A percentile compares a stretch with the other conserved stretches of the same genome.
Evolutionary conservation across 805 yeast species (phyloP).

Genomic region (Sugiyamaella boreocaroliniensis): DNA sequence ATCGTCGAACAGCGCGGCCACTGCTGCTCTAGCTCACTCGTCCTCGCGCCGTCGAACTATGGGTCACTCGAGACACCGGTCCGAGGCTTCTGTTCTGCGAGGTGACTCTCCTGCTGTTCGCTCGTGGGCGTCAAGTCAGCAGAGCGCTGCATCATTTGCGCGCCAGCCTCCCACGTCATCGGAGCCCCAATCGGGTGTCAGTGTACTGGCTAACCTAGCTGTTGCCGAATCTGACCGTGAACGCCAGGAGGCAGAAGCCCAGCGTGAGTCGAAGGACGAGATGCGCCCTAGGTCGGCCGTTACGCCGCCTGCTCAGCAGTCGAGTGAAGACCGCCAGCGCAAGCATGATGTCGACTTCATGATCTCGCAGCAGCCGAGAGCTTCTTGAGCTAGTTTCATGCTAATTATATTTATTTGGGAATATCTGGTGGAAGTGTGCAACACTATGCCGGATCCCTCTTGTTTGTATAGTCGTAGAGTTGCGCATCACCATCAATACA

Average conservation of each 20-base stretch:
- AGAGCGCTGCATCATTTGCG: constrained; percentile 2
- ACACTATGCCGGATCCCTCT: neutral
- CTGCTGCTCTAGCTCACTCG: constrained; percentile 17
- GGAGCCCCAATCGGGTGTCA: constrained; percentile 14
- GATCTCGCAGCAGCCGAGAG: constrained; percentile 11
- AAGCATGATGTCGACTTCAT: constrained; percentile 22
- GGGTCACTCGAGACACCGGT: constrained; percentile 20
- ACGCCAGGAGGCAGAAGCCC: constrained; percentile 2
- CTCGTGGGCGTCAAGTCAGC: constrained; percentile 5
- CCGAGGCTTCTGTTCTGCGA: constrained; percentile 18
- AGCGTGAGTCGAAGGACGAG: neutral
- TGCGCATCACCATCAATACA: neutral
- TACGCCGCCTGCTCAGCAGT: constrained; percentile 2
- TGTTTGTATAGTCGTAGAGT: neutral
- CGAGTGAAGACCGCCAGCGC: constrained; percentile 11
- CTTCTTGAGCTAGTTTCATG: neutral
- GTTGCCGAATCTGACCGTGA: constrained; percentile 14
- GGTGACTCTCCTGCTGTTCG: constrained; percentile 3
- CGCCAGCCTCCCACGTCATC: neutral
- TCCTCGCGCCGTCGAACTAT: constrained; percentile 12
- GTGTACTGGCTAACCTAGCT: constrained; percentile 14
- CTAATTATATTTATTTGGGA: neutral
- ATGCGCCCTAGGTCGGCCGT: constrained; percentile 3
- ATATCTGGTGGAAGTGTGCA: neutral
- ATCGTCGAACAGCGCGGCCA: neutral